Base-by-base conservation (phyloP, 257 asterid species). In the Jasminum sambac region DNA sequence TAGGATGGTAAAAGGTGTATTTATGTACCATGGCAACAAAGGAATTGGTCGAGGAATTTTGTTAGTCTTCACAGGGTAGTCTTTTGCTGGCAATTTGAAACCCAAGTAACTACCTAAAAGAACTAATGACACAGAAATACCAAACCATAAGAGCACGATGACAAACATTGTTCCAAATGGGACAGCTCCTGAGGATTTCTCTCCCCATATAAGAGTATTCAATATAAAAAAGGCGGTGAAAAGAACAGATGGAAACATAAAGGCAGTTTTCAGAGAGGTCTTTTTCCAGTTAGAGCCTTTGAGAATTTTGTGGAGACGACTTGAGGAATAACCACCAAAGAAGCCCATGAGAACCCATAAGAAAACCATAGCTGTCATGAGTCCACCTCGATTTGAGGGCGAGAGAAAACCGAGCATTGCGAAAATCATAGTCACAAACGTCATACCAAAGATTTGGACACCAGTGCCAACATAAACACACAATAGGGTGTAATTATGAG, bases 381-480 rank as follows among this genome's bases (percentile, higher is more conserved):
- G 72, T 0, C 85, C 89, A 14, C 87, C 85, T 67, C 89, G 72
- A 46, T 78, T 84, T 6, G 87, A 84, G 62, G 87, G 89, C 2
- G 89, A 84, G 36, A 84, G 87, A 74, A 82, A 84, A 43, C 89
- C 89, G 1, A 84, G 82, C 76, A 84, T 30, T 16, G 89, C 85
- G 12, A 82, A 82, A 64, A 82, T 71, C 78, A 84, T 71, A 13
- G 85, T 84, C 40, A 82, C 84, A n/a, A 82, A 81, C 4, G 85
- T 68, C 89, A 84, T 84, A 26, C 86, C 89, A 21, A 80, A 77
- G 67, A 84, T 79, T 71, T 84, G 89, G 62, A 82, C 55, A 11
- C 89, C 89, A 37, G 87, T 84, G 39, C 87, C 89, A 67, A 84
- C 82, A 67, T 84, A 78, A 4, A 84, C 84, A 42, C 89, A 82